Percentiles rank a stretch among this genome's conserved stretches.
These are phyloP conservation scores for Rhizomucor pusillus DNA, from an alignment of 371 early-diverging fungal genomes.

Conservation along the genomic window DNA sequence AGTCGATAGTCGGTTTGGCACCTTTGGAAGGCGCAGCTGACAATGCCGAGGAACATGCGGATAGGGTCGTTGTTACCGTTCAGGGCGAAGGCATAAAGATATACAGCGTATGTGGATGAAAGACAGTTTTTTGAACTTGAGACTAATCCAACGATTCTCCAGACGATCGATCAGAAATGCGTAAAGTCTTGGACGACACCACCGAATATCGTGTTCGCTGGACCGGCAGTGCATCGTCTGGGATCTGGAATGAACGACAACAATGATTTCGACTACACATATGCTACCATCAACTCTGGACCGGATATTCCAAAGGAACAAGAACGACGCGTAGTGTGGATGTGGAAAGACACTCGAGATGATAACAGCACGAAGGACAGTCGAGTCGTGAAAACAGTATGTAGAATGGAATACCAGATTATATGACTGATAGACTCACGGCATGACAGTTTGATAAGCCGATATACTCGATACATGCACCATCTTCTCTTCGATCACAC, in stretches of 20 bases:
- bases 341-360: slow-evolving; percentile 47
- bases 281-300: slow-evolving; percentile 54
- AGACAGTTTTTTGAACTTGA: background rate
- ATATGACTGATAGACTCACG: no score
- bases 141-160: slow-evolving; percentile 5
- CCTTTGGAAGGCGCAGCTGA: slow-evolving; percentile 24
- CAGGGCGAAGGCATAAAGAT: slow-evolving; percentile 62
- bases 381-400: slow-evolving; percentile 32
- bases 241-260: background rate
- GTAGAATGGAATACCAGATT: background rate
- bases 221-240: slow-evolving; percentile 47
- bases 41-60: slow-evolving; percentile 8
- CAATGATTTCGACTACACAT: slow-evolving; percentile 47
- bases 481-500: slow-evolving; percentile 46
- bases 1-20: slow-evolving; percentile 37
- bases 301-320: slow-evolving; percentile 52
- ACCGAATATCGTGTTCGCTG: slow-evolving; percentile 51
- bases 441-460: slow-evolving; percentile 44
- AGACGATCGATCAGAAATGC: slow-evolving; percentile 61
- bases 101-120: slow-evolving; percentile 43
- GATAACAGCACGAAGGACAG: slow-evolving; percentile 15
- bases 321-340: slow-evolving; percentile 51
- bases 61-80: slow-evolving; percentile 50
- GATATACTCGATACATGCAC: slow-evolving; percentile 50
- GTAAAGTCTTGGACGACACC: slow-evolving; percentile 58